Evolutionary conservation across 768 basidiomycete genomes (phyloP), one percentile per base, ranked within the genome.

Genomic region (Suillus decipiens): DNA sequence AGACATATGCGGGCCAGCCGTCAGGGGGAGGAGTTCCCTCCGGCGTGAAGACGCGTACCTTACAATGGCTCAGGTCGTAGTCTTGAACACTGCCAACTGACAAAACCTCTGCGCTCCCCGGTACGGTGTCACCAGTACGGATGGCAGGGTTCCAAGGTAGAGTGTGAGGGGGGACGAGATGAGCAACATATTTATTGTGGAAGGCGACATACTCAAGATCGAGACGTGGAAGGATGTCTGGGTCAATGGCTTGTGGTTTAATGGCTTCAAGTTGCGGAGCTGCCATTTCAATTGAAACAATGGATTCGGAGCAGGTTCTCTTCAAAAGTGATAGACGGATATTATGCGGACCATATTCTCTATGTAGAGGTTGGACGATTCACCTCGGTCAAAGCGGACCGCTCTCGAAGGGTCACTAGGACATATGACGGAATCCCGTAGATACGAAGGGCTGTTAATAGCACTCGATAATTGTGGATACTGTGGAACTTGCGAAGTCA

Each of bases 1-100:
- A 92, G 50, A 90, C 80, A 64, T 91, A 84, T 2, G 86, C 82
- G 0, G 89, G 89, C 90, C 90, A 91, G 19, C 90, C 90, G 0
- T 71, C 73, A 2, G 68, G 70, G 0, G 89, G 88, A 0, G 77
- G 68, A 53, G 82, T 77, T 22, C 72, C 72, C 45, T 75, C 69
- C 0, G 90, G 90, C 1, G 86, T 88, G 70, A 88, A 91, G 5
- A 84, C 82, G 36, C 90, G 83, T 37, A 89, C 79, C 37, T 80
- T 81, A 61, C 82, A 84, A 57, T 84, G 77, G 17, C 75, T 79
- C 60, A 89, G 68, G 33, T 80, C 73, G 55, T 83, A 82, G 63
- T 90, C 88, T 62, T 83, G 70, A 4, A 81, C 79, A 60, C 71
- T 78, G 9, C 83, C 88, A 2, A 91, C 88, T 34, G 79, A 69